These are phyloP conservation scores for Syzygium jambos DNA, from an alignment of 345 rosid genomes.

Conservation along the genomic window DNA sequence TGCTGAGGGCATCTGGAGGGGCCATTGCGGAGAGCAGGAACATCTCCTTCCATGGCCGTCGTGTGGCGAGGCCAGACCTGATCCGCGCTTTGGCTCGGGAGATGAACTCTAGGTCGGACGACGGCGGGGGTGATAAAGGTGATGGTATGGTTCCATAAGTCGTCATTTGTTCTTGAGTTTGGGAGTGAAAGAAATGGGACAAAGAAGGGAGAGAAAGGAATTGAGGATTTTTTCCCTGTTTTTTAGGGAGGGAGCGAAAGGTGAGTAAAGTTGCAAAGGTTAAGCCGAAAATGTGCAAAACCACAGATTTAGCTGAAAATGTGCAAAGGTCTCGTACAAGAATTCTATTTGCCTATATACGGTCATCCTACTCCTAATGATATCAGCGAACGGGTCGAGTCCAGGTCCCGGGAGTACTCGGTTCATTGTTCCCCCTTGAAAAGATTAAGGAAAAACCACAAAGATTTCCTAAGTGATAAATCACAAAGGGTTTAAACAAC, in stretches of 20 bases:
- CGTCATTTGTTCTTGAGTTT: background rate
- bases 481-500: background rate
- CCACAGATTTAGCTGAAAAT: background rate
- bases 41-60: conserved; percentile 56
- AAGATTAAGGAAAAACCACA: background rate
- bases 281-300: background rate
- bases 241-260: background rate
- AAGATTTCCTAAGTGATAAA: background rate
- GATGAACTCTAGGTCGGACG: conserved; percentile 9
- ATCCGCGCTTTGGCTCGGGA: conserved; percentile 34
- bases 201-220: background rate
- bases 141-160: conserved; percentile 21
- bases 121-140: conserved; percentile 36
- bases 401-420: background rate
- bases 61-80: conserved; percentile 21
- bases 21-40: conserved; percentile 21
- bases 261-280: background rate
- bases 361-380: background rate
- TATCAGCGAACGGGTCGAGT: background rate
- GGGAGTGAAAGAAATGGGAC: background rate
- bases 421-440: background rate
- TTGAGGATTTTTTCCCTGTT: background rate
- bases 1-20: conserved; percentile 20
- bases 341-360: background rate
- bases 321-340: background rate